Base-by-base conservation (phyloP, 495 filamentous ascomycete species). In the Lepidopterella palustris region DNA sequence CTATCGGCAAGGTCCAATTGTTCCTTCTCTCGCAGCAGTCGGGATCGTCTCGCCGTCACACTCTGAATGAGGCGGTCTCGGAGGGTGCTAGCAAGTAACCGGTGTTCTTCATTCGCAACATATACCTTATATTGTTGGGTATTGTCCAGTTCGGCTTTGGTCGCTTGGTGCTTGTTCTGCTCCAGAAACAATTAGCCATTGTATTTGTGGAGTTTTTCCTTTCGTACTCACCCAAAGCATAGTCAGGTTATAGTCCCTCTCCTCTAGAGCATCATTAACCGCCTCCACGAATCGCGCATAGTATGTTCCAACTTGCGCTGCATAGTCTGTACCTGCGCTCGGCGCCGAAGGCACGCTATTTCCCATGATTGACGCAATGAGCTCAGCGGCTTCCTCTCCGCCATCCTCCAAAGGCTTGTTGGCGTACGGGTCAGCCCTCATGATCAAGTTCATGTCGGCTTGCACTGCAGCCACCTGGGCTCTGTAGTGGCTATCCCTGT, bases 401-500 rank as follows among this genome's bases (percentile, higher is more conserved):
- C 82, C 80, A 62, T 88, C 85, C 21, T 90, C 84, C 5, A 97
- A 77, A 24, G 88, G 84, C 21, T 81, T 79, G 50, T 87, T 79
- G 13, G 79, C 75, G 62, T 93, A 95, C 0, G 87, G 87, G 64
- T 95, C 84, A 45, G 92, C 87, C 63, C 84, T 83, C 65, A 87
- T 83, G 67, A 97, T 88, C 8, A 96, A 81, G 53, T 82, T 87
- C 70, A 95, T 90, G 69, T 97, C 95, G 57, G 87, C 84, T 71
- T 97, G 92, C 3, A 97, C 80, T 49, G 87, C 86, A 59, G 90
- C 84, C 4, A 97, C 80, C 71, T 97, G 90, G 65, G 92, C 87
- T 53, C 90, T 87, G 73, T 95, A 98, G 64, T 91, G 81, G 45
- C 78, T 76, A 68, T 96, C 90, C 53, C 88, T 84, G 68, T 95